Evolutionary conservation across 2,329 filamentous ascomycete genomes (phyloP), one percentile per base, ranked within the genome.

Genomic region (Harringtonia lauricola): DNA sequence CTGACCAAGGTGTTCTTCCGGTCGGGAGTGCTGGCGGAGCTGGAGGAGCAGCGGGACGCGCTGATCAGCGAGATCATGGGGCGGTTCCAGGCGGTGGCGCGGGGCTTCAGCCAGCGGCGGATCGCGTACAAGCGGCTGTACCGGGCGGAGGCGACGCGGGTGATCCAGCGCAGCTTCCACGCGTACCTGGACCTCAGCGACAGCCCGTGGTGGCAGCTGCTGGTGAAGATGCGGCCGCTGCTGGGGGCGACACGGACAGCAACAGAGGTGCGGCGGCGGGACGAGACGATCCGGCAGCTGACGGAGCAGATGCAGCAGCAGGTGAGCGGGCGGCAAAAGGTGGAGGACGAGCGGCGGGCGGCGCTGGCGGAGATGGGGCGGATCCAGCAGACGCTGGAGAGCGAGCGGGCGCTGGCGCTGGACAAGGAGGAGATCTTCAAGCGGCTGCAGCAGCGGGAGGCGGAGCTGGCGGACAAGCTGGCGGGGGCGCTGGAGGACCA

Each of bases 351-450:
- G 53, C 79, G 89, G 28, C 77, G 92, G 35, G 84, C 88, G 48
- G 85, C 86, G 2, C 85, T 96, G 53, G 71, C 81, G 14, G 92
- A 98, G 56, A 83, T 95, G 55, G 77, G 89, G 52, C 81, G 85
- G 28, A 86, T 96, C 38, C 89, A 95, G 59, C 87, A 96, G 55
- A 94, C 86, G 0, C 72, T 99, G 2, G 94, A 98, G 61, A 95
- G 89, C 52, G 94, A 98, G 63, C 80, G 92, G 40, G 86, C 90
- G n/a, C 71, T 98, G 35, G 92, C 92, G 1, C 68, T 98, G 6
- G 92, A 99, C 63, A 98, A 98, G 60, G 94, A 99, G 59, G 92
- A 98, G 56, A 98, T 99, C 47, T 98, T 96, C 70, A 94, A 90
- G 59, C 79, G 94, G n/a, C 71, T 98, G 19, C 92, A 95, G 58